phyloP scores from a whole-genome alignment of 2,329 filamentous ascomycete genomes.

The Thermochaetoides dissita region DNA sequence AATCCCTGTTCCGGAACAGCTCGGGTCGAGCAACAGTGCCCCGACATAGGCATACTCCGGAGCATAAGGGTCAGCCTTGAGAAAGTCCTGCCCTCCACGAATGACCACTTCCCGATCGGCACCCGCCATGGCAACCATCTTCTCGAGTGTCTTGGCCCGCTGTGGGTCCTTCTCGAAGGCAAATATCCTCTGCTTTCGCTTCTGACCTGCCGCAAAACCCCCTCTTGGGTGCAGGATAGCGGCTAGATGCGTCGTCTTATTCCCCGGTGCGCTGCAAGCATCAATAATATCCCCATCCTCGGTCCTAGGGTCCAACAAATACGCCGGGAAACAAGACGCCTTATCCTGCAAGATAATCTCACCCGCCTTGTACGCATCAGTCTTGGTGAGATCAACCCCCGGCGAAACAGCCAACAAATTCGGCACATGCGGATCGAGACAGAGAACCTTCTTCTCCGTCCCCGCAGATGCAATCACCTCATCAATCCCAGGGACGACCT shows the following conservation, averaged over 20 bases:
- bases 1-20: slow-evolving; percentile 91
- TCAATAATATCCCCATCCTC: slow-evolving; percentile 72
- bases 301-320: slow-evolving; percentile 57
- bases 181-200: slow-evolving; percentile 39
- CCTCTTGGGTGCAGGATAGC: slow-evolving; percentile 47
- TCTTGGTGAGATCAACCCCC: slow-evolving; percentile 56
- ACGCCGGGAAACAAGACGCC: slow-evolving; percentile 91
- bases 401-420: slow-evolving; percentile 69
- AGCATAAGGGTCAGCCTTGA: slow-evolving; percentile 54
- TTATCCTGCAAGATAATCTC: slow-evolving; percentile 89
- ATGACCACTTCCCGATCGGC: slow-evolving; percentile 53
- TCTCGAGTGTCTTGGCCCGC: slow-evolving; percentile 62
- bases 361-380: slow-evolving; percentile 59
- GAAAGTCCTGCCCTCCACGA: slow-evolving; percentile 65
- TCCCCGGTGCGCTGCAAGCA: slow-evolving; percentile 85
- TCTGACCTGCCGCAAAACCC: slow-evolving; percentile 11
- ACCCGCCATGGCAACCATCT: slow-evolving; percentile 71
- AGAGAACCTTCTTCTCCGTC: slow-evolving; percentile 34
- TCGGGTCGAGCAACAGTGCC: slow-evolving; percentile 76
- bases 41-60: slow-evolving; percentile 55
- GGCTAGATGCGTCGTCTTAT: slow-evolving; percentile 91
- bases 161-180: slow-evolving; percentile 66
- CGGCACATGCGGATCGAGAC: slow-evolving; percentile 69
- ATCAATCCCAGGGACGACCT: slow-evolving; percentile 38
- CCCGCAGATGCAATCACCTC: slow-evolving; percentile 33